These are phyloP conservation scores for Mortierella antarctica DNA, from an alignment of 192 early-diverging fungal species.

Conservation along the genomic window DNA sequence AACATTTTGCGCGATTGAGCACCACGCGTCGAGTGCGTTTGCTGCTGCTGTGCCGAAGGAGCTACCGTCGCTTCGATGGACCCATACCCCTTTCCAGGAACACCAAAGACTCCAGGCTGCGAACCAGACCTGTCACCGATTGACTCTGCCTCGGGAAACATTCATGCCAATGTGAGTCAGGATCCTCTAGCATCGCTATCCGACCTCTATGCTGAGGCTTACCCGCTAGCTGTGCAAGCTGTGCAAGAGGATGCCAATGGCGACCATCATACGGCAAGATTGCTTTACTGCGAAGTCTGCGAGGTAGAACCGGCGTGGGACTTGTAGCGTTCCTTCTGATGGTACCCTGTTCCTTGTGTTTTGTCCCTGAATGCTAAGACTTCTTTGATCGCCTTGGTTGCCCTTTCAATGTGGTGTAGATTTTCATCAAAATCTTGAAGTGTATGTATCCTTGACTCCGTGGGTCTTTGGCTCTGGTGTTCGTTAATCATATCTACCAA, in stretches of 20 bases:
- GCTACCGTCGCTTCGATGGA: conserved; percentile 7
- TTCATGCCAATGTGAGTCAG: neutral
- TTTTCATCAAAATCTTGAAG: conserved; percentile 36
- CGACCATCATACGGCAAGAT: conserved; percentile 44
- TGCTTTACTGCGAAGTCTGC: conserved; percentile 51
- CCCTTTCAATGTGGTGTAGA: neutral
- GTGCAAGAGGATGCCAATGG: conserved; percentile 46
- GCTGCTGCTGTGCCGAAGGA: neutral
- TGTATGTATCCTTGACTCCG: conserved; percentile 1
- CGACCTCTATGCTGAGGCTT: conserved; percentile 39
- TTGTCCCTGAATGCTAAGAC: neutral
- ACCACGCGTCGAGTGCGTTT: no score
- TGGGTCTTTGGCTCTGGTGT: neutral
- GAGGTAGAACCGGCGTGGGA: conserved; percentile 14
- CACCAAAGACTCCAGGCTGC: conserved; percentile 20
- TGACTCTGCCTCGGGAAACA: conserved; percentile 9
- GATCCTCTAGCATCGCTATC: neutral
- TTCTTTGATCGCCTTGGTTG: neutral
- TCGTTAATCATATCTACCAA: neutral
- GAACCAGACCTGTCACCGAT: conserved; percentile 28
- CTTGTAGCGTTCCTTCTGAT: neutral
- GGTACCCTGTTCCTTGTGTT: neutral
- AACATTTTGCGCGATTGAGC: no score
- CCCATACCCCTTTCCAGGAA: conserved; percentile 25
- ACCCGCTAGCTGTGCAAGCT: conserved; percentile 30